Conservation (phyloP, 2,329 filamentous ascomycete species). For the Trichoderma harzianum region DNA sequence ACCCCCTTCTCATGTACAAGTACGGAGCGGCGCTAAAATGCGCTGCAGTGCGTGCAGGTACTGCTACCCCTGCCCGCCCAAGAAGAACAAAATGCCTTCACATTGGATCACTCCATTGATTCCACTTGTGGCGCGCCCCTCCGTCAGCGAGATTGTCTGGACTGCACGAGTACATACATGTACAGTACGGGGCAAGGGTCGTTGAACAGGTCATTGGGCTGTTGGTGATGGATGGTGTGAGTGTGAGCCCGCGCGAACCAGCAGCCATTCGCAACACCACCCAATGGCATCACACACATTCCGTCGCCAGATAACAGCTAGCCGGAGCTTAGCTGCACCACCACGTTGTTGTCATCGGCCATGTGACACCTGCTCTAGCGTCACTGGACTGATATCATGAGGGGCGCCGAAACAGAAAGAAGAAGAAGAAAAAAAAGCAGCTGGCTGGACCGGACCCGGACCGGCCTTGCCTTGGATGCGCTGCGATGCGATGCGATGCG, state of each 20-base stretch:
- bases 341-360: conserved; percentile 18
- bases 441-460: background rate
- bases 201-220: conserved; percentile 4
- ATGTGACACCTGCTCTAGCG: conserved; percentile 21
- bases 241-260: background rate
- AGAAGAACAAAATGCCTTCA: background rate
- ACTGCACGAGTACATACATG: background rate
- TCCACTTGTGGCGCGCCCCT: background rate
- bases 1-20: conserved; percentile 6
- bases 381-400: background rate
- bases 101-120: background rate
- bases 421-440: background rate
- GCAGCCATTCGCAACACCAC: conserved; percentile 1
- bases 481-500: background rate
- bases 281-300: conserved; percentile 10
- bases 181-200: background rate
- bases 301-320: conserved; percentile 10
- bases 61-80: background rate
- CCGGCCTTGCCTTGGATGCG: background rate
- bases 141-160: conserved; percentile 8
- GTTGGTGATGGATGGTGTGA: conserved; percentile 14
- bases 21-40: background rate
- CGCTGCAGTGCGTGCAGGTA: background rate
- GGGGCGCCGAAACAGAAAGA: background rate
- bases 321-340: conserved; percentile 19